Base-by-base conservation (phyloP, 768 basidiomycete genomes). In the Russula vinacea region DNA sequence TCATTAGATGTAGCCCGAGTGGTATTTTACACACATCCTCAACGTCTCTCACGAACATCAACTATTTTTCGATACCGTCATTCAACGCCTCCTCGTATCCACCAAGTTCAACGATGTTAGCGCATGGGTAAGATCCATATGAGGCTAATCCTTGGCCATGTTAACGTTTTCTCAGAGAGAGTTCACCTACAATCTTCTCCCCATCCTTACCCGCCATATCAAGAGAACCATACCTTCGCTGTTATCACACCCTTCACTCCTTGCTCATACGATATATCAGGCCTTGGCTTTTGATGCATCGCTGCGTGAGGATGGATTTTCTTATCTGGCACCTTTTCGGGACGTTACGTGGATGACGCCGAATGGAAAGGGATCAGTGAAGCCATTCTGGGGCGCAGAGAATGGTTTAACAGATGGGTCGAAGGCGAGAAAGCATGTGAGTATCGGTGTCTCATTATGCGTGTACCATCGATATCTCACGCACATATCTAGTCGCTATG, bases 241-340 rank as follows among this genome's bases (percentile, higher is more conserved):
- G 13, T 76, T 98, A 5, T 76, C 84, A 2, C 85, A 88, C 68
- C 91, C 97, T 0, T 85, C 94, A 0, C 76, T 98, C 24, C 79
- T 99, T 8, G 97, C 97, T 2, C 96, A 99, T 71, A 98, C 94
- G 1, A 89, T 98, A 54, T 96, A 96, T 73, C 93, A 98, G 73
- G 84, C 94, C 0, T 78, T 98, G 4, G 74, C 86, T 0, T 99
- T 98, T 68, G 97, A 99, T 74, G 84, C 87, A 32, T 80, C 86
- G 24, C 71, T 98, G 42, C 76, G 78, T 19, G 89, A 90, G 67
- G 84, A 86, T 72, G 91, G 89, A 0, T 97, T 93, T 71, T 76
- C 75, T 74, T 89, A 14, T 73, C 77, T 24, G 80, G 80, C 1
- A 89, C 87, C 16, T 80, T 81, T 19, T 75, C 79, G 4, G 69